A percentile compares a stretch with the other conserved stretches of the same genome.
These are phyloP conservation scores for Fusarium luffae DNA, from an alignment of 2,329 filamentous ascomycete genomes.

Conservation along the genomic window DNA sequence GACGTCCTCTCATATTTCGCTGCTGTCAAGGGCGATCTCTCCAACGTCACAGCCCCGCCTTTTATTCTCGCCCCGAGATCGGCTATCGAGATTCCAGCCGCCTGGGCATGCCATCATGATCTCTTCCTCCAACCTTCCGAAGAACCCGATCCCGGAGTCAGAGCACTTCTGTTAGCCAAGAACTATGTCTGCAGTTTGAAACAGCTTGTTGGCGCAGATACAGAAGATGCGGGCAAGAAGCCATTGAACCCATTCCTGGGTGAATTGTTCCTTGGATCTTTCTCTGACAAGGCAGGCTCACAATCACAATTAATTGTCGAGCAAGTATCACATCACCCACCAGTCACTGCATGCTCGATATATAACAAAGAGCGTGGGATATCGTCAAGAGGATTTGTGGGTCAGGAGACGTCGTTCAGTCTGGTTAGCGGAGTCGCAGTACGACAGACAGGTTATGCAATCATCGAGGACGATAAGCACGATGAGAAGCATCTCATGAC, in stretches of 20 bases:
- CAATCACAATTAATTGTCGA: constrained; percentile 52
- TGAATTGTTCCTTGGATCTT: constrained; percentile 59
- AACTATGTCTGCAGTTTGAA: constrained; percentile 23
- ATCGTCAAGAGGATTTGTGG: constrained; percentile 13
- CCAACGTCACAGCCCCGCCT: constrained; percentile 63
- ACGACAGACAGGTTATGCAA: constrained; percentile 15
- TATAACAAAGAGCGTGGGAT: constrained; percentile 22
- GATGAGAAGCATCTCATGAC: constrained; percentile 19
- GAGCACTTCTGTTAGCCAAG: constrained; percentile 7
- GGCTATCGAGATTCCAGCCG: constrained; percentile 63
- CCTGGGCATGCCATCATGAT: constrained; percentile 53
- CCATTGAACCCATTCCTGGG: constrained; percentile 65
- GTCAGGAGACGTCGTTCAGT: constrained; percentile 22
- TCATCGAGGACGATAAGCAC: constrained; percentile 16
- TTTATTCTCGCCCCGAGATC: constrained; percentile 61
- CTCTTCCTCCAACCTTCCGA: constrained; percentile 26
- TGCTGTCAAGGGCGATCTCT: constrained; percentile 60
- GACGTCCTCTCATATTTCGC: constrained; percentile 22
- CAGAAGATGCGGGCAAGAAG: constrained; percentile 51
- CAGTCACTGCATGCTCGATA: constrained; percentile 56
- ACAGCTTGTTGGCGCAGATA: constrained; percentile 16
- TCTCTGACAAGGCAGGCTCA: constrained; percentile 45
- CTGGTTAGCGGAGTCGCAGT: constrained; percentile 15
- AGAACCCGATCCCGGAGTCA: constrained; percentile 19
- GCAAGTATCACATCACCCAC: constrained; percentile 65